A percentile compares a stretch with the other conserved stretches of the same genome.
Conservation (phyloP, 2,329 filamentous ascomycete genomes). For the Neophaeococcomyces mojaviensis region DNA sequence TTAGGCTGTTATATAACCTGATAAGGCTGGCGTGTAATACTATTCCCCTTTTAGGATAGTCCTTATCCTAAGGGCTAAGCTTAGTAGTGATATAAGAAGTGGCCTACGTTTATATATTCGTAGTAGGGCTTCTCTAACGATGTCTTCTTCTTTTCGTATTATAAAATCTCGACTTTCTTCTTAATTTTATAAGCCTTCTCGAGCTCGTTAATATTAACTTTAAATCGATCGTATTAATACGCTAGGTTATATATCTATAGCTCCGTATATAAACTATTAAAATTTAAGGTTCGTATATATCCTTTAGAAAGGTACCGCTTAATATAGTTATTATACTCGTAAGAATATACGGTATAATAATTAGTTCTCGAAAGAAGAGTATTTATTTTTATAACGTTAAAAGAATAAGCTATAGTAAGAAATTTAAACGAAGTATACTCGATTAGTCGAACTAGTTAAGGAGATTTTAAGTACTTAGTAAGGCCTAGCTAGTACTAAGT, state of each 20-base stretch:
- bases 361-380: not conserved
- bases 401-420: not conserved
- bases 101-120: not conserved
- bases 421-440: too few relatives aligned
- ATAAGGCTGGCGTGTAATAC: too few relatives aligned
- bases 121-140: not conserved
- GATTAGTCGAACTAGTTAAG: not conserved
- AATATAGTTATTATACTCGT: not conserved
- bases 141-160: not conserved
- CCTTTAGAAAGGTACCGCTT: not conserved
- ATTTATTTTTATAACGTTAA: not conserved
- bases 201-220: not conserved
- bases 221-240: not conserved
- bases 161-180: not conserved
- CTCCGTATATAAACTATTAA: not conserved
- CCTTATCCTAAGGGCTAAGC: not conserved
- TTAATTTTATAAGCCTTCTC: not conserved
- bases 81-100: slow-evolving; percentile 2
- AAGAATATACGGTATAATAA: slow-evolving; percentile 1
- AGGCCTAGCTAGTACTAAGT: not conserved
- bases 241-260: not conserved
- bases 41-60: slow-evolving; percentile 1
- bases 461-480: too few relatives aligned
- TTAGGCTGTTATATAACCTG: too few relatives aligned
- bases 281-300: not conserved